Conservation (phyloP, 768 basidiomycete genomes). For the Pholiota molesta region DNA sequence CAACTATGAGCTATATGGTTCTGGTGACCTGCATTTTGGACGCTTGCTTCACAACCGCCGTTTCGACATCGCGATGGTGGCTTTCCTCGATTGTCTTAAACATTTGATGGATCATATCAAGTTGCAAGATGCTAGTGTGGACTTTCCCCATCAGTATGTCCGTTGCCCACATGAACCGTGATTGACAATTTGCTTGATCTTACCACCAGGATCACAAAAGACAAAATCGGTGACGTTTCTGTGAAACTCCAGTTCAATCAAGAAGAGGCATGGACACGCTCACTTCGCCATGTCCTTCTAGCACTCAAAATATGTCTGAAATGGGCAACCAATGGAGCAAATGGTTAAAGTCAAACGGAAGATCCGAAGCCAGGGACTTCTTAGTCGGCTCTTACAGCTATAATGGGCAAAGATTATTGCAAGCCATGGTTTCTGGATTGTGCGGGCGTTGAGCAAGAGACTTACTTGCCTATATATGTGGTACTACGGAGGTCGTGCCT, state of each 20-base stretch:
- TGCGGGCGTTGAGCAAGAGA: not conserved
- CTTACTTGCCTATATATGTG: not conserved
- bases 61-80: constrained; percentile 96
- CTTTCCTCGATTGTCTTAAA: constrained; percentile 92
- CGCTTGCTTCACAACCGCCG: constrained; percentile 91
- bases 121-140: constrained; percentile 68
- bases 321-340: constrained; percentile 81
- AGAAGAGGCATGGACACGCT: constrained; percentile 95
- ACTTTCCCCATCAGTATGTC: constrained; percentile 88
- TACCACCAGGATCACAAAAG: constrained; percentile 76
- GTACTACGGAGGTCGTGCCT: not conserved
- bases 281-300: constrained; percentile 86
- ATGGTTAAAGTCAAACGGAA: constrained; percentile 43
- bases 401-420: too few species aligned
- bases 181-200: constrained; percentile 6
- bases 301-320: constrained; percentile 88
- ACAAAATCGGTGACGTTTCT: constrained; percentile 94
- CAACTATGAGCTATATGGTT: constrained; percentile 91
- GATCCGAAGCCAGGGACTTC: not conserved
- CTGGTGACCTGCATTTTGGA: constrained; percentile 88
- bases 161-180: constrained; percentile 16
- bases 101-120: constrained; percentile 89
- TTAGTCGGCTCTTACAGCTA: too few species aligned
- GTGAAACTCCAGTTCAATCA: constrained; percentile 94
- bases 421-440: not conserved